Conservation (phyloP, 768 basidiomycete genomes). For the Pleurotus giganteus region DNA sequence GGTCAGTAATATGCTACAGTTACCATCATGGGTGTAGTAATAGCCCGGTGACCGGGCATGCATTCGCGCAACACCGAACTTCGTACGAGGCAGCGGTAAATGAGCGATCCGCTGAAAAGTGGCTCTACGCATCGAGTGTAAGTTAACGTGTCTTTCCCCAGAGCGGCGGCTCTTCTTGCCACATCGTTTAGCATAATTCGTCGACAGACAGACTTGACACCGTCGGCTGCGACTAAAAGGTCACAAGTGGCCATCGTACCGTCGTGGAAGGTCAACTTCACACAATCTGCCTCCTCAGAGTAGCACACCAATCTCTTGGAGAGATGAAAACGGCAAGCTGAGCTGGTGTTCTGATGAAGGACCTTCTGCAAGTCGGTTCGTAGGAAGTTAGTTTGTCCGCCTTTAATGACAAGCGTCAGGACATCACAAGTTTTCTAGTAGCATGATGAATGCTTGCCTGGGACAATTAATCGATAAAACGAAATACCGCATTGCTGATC, state of each 20-base stretch:
- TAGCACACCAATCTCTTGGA: constrained; percentile 33
- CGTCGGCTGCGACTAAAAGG: constrained; percentile 42
- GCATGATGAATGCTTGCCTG: background rate
- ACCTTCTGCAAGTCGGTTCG: constrained; percentile 34
- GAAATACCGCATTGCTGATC: constrained; percentile 30
- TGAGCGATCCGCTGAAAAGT: constrained; percentile 35
- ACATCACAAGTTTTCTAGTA: background rate
- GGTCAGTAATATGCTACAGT: no score
- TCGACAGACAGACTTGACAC: constrained; percentile 35
- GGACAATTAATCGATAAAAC: constrained; percentile 18
- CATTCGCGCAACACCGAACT: constrained; percentile 20
- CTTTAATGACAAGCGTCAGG: constrained; percentile 16
- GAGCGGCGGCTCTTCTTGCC: constrained; percentile 6
- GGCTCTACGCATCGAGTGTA: constrained; percentile 26
- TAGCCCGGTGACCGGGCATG: constrained; percentile 21
- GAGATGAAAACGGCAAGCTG: constrained; percentile 27
- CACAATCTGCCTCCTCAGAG: constrained; percentile 20
- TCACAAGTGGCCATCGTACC: constrained; percentile 33
- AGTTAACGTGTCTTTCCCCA: background rate
- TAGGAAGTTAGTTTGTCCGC: constrained; percentile 28
- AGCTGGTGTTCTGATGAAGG: constrained; percentile 26
- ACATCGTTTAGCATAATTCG: constrained; percentile 21
- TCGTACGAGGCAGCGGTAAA: constrained; percentile 36
- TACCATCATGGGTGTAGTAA: constrained; percentile 6
- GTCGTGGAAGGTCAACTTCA: constrained; percentile 34